Evolutionary conservation across 805 yeast species (phyloP), one percentile per base, ranked within the genome.

Genomic region (Torulaspora gathmanii): DNA sequence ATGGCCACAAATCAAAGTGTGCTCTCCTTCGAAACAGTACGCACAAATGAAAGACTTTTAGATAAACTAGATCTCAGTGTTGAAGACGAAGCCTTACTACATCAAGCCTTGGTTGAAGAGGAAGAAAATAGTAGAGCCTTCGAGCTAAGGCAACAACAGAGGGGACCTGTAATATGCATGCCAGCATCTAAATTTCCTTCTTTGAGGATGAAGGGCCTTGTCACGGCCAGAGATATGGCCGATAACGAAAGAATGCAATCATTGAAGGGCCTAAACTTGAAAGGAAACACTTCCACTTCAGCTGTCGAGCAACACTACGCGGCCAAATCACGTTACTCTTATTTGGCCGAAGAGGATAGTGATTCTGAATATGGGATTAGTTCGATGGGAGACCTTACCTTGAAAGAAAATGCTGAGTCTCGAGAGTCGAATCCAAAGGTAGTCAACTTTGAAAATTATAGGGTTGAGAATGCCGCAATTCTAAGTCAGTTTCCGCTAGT

Each of bases 111-210:
- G 25, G 43, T 47, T 26, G 58, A 56, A 39, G 57, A 55, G 19
- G 53, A 53, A 25, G 58, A 47, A 29, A 48, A 45, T 23, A 25
- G 19, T 22, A 26, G 40, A 41, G 40, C 33, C 16, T 30, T 30
- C 17, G 36, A 37, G 26, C 19, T 40, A 13, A 30, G 26, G 19
- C 30, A 33, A 16, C 31, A 33, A 16, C 41, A 40, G 12, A 46
- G 53, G 28, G 49, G 45, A 3, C 57, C 55, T 8, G 40, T 47
- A 9, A 28, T 60, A 9, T 63, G 66, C 46, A 45, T 59, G 37
- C 69, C 69, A 1, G 69, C 69, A 4, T 57, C 65, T 1, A 58
- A 55, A n/a, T 64, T 64, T 30, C 64, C 60, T 11, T 63, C 66
- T 4, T 40, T 61, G 37, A 49, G 62, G 42, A 45, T 40, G 15